Evolutionary conservation across 2,329 filamentous ascomycete species (phyloP).

Genomic region (Epichloe aotearoae): DNA sequence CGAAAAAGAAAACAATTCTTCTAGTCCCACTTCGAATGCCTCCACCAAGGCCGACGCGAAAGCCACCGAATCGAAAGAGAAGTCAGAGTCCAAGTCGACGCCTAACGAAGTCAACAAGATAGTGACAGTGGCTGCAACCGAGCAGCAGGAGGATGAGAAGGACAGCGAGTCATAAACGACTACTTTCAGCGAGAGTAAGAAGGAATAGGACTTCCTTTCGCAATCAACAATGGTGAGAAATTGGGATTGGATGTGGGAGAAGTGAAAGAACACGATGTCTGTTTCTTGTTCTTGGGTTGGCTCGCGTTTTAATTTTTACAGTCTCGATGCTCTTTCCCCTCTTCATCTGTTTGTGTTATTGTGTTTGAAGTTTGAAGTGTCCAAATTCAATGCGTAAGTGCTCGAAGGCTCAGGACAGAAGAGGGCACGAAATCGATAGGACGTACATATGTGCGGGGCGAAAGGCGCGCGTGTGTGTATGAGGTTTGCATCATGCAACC

Average conservation of each 20-base stretch:
- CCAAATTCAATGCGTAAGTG: neutral
- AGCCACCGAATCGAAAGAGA: constrained; percentile 7
- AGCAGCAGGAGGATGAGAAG: constrained; percentile 13
- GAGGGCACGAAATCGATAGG: neutral
- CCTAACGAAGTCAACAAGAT: neutral
- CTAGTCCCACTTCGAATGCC: constrained; percentile 5
- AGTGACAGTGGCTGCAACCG: neutral
- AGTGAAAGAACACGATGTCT: neutral
- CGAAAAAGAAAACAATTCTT: constrained; percentile 10
- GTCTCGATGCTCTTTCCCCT: neutral
- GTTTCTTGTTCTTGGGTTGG: constrained; percentile 1
- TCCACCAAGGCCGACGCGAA: constrained; percentile 9
- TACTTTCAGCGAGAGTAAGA: constrained; percentile 18
- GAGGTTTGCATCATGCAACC: constrained; percentile 2
- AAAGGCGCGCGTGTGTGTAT: neutral
- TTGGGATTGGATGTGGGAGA: neutral
- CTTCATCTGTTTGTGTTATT: neutral
- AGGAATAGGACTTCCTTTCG: constrained; percentile 22
- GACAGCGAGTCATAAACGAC: constrained; percentile 12
- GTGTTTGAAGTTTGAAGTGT: neutral
- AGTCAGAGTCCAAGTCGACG: constrained; percentile 8
- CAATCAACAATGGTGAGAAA: constrained; percentile 3
- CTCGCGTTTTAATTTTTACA: constrained; percentile 4
- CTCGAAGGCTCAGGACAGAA: neutral
- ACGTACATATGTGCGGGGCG: neutral